A percentile compares a stretch with the other conserved stretches of the same genome.
phyloP scores from a whole-genome alignment of 208 protist genomes.

The Eutreptiella sp. region DNA sequence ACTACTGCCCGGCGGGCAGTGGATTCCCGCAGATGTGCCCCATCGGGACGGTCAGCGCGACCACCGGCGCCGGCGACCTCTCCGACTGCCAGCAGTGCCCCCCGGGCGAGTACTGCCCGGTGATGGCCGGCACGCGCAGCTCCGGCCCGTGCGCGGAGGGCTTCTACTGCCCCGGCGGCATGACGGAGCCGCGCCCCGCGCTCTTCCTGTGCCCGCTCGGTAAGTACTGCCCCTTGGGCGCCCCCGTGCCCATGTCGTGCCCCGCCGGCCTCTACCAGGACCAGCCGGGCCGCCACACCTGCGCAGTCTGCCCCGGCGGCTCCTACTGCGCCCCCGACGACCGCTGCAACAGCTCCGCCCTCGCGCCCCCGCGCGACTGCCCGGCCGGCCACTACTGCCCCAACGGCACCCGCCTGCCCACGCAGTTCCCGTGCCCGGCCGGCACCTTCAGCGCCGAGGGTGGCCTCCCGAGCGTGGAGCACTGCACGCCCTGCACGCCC shows the following conservation, averaged over 20 bases:
- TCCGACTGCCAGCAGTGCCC: constrained; percentile 27
- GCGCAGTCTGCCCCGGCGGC: constrained; percentile 35
- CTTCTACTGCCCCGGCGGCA: constrained; percentile 43
- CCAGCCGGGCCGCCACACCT: constrained; percentile 4
- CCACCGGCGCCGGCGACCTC: neutral
- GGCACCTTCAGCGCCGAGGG: neutral
- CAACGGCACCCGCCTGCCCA: constrained; percentile 18
- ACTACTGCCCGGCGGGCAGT: constrained; percentile 36
- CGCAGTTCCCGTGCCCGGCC: constrained; percentile 12
- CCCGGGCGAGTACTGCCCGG: neutral
- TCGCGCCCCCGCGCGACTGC: constrained; percentile 3
- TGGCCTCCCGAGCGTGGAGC: neutral
- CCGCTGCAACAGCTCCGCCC: neutral
- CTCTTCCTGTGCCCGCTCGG: constrained; percentile 31
- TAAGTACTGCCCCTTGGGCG: constrained; percentile 29
- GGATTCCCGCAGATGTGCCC: constrained; percentile 16
- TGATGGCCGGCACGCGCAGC: constrained; percentile 5
- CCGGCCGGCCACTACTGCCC: constrained; percentile 37
- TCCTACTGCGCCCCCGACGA: constrained; percentile 36
- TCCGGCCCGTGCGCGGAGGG: constrained; percentile 15
- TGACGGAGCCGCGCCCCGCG: constrained; percentile 6
- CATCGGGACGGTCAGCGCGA: constrained; percentile 20
- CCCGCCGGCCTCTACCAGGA: constrained; percentile 28
- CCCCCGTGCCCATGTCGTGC: constrained; percentile 24
- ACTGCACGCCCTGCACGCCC: constrained; percentile 27